A percentile compares a stretch with the other conserved stretches of the same genome.
Conservation (phyloP, 2,329 filamentous ascomycete species). For the Talaromyces islandicus region DNA sequence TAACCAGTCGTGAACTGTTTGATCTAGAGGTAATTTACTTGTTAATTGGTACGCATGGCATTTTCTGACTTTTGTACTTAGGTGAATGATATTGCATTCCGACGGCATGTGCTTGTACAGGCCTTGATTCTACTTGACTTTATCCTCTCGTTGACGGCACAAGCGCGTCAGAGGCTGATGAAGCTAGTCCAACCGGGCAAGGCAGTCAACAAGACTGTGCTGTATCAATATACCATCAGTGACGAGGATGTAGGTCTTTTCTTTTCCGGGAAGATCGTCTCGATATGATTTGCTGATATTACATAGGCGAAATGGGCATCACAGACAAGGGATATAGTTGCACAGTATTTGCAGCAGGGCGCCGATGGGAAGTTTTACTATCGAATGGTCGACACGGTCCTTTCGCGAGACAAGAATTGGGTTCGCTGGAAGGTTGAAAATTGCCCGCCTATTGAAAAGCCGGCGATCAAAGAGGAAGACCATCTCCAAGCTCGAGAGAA, state of each 20-base stretch:
- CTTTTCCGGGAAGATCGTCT: background rate
- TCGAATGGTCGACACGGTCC: constrained; percentile 92
- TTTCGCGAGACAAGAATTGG: constrained; percentile 97
- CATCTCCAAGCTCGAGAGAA: constrained; percentile 64
- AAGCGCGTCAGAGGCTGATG: constrained; percentile 72
- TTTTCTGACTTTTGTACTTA: constrained; percentile 26
- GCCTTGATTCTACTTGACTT: constrained; percentile 93
- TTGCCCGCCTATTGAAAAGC: constrained; percentile 77
- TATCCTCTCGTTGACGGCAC: constrained; percentile 77
- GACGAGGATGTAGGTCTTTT: constrained; percentile 67
- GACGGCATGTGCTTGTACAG: constrained; percentile 90
- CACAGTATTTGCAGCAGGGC: constrained; percentile 74
- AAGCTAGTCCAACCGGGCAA: constrained; percentile 28
- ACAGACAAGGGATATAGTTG: constrained; percentile 71
- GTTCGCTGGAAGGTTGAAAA: constrained; percentile 96
- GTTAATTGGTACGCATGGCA: background rate
- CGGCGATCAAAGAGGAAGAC: constrained; percentile 61
- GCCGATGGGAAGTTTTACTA: constrained; percentile 87
- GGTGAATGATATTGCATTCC: constrained; percentile 91
- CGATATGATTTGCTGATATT: constrained; percentile 14
- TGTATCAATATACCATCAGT: constrained; percentile 70
- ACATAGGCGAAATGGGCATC: constrained; percentile 72
- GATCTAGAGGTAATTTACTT: constrained; percentile 67
- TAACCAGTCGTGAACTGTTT: constrained; percentile 95
- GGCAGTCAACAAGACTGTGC: constrained; percentile 77